Conservation (phyloP, 331 rosid species). For the Pyracantha coccinea region DNA sequence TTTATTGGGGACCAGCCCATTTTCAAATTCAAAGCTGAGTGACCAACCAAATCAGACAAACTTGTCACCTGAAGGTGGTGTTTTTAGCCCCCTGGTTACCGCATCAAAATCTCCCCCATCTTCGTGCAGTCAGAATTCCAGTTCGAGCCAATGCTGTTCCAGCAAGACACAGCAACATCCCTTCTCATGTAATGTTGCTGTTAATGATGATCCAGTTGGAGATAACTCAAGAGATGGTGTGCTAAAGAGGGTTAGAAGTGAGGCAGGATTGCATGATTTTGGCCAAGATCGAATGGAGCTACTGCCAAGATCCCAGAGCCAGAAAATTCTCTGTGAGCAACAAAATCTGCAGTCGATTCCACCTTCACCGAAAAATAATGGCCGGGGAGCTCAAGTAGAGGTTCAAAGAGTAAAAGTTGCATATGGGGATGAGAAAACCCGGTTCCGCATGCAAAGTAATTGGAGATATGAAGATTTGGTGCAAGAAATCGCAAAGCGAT, state of each 20-base stretch:
- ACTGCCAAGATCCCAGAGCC: conserved; percentile 64
- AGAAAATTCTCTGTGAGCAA: conserved; percentile 37
- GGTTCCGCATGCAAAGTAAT: conserved; percentile 59
- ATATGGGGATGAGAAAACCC: conserved; percentile 63
- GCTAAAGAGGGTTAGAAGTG: conserved; percentile 67
- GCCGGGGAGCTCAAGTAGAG: conserved; percentile 17
- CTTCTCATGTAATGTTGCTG: conserved; percentile 13
- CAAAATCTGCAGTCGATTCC: conserved; percentile 13
- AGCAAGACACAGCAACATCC: conserved; percentile 46
- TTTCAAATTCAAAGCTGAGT: conserved; percentile 45
- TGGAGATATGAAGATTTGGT: conserved; percentile 46
- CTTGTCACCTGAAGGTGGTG: conserved; percentile 30
- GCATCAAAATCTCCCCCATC: conserved; percentile 59
- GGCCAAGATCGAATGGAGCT: conserved; percentile 20
- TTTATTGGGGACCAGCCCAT: conserved; percentile 32
- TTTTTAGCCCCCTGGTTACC: conserved; percentile 37
- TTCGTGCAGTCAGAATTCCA: conserved; percentile 60
- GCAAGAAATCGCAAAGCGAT: conserved; percentile 57
- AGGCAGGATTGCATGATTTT: conserved; percentile 46
- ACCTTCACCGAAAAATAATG: conserved; percentile 7
- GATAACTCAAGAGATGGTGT: conserved; percentile 30
- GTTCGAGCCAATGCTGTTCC: conserved; percentile 78
- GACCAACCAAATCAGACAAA: conserved; percentile 35
- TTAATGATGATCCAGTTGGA: conserved; percentile 33
- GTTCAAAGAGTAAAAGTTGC: conserved; percentile 55